phyloP scores from a whole-genome alignment of 768 basidiomycete species.

The Boletus vinaceobasis region DNA sequence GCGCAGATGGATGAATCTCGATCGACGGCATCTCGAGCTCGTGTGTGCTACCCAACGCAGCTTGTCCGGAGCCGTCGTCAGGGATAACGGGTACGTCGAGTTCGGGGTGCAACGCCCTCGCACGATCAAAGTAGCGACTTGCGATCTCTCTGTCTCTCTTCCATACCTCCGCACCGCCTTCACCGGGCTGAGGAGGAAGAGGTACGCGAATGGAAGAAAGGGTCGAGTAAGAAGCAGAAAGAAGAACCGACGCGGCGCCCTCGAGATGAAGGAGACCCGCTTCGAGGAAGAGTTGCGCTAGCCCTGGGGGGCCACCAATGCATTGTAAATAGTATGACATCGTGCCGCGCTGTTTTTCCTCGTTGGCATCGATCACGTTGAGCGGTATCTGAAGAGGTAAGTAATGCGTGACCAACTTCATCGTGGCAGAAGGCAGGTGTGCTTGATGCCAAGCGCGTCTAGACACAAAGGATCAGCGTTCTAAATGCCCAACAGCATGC shows the following conservation, averaged over 20 bases:
- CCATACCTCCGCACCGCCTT: slow-evolving; percentile 70
- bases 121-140: slow-evolving; percentile 68
- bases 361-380: slow-evolving; percentile 32
- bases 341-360: slow-evolving; percentile 48
- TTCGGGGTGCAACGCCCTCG: slow-evolving; percentile 53
- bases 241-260: slow-evolving; percentile 67
- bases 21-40: slow-evolving; percentile 70
- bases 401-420: slow-evolving; percentile 74
- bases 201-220: slow-evolving; percentile 76
- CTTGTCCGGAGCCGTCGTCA: slow-evolving; percentile 35
- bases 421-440: slow-evolving; percentile 69
- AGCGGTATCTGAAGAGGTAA: slow-evolving; percentile 53
- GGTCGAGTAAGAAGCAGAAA: slow-evolving; percentile 71
- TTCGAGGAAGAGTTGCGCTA: slow-evolving; percentile 75
- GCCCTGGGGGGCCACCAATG: slow-evolving; percentile 61
- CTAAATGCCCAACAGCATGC: not conserved
- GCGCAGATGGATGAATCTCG: slow-evolving; percentile 39
- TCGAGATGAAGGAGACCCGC: slow-evolving; percentile 80
- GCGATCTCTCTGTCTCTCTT: slow-evolving; percentile 70
- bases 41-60: slow-evolving; percentile 27
- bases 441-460: slow-evolving; percentile 84
- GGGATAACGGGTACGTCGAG: slow-evolving; percentile 71
- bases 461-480: not conserved
- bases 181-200: slow-evolving; percentile 44
- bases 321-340: slow-evolving; percentile 59